A percentile compares a stretch with the other conserved stretches of the same genome.
These are phyloP conservation scores for Fusarium ambrosium DNA, from an alignment of 2,329 filamentous ascomycete species.

Conservation along the genomic window DNA sequence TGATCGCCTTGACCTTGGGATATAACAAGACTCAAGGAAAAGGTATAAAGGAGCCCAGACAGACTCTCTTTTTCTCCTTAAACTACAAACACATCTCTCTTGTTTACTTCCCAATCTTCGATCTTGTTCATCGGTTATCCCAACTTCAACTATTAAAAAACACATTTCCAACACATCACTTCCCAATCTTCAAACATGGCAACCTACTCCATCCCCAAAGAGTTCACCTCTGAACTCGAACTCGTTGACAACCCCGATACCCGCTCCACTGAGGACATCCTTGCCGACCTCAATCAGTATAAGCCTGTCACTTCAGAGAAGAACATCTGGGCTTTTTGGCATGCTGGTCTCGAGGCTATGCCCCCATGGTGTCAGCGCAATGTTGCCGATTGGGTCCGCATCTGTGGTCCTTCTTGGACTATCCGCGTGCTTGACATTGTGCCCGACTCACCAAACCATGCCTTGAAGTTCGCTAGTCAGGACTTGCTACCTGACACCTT, in stretches of 20 bases:
- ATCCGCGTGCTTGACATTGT: slow-evolving; percentile 57
- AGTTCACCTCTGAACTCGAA: slow-evolving; percentile 26
- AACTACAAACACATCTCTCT: neutral
- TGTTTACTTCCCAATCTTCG: neutral
- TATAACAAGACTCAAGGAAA: neutral
- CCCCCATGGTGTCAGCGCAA: slow-evolving; percentile 57
- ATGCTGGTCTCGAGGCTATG: slow-evolving; percentile 53
- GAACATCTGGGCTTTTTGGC: slow-evolving; percentile 61
- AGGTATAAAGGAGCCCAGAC: slow-evolving; percentile 5
- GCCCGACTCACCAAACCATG: slow-evolving; percentile 53
- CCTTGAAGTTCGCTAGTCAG: slow-evolving; percentile 49
- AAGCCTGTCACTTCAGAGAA: slow-evolving; percentile 53
- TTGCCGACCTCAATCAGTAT: slow-evolving; percentile 44
- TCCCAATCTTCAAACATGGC: slow-evolving; percentile 1
- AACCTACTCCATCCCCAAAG: slow-evolving; percentile 13
- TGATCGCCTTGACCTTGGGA: slow-evolving; percentile 5
- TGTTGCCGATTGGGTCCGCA: slow-evolving; percentile 56
- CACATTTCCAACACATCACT: neutral
- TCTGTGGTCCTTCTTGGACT: slow-evolving; percentile 55
- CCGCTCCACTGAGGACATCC: slow-evolving; percentile 50
- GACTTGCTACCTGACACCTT: slow-evolving; percentile 46
- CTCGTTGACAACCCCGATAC: slow-evolving; percentile 42
- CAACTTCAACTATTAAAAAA: no score
- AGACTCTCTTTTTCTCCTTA: neutral
- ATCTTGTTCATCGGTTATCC: no score